phyloP scores from a whole-genome alignment of 768 basidiomycete genomes.

The Termitomyces sp. region DNA sequence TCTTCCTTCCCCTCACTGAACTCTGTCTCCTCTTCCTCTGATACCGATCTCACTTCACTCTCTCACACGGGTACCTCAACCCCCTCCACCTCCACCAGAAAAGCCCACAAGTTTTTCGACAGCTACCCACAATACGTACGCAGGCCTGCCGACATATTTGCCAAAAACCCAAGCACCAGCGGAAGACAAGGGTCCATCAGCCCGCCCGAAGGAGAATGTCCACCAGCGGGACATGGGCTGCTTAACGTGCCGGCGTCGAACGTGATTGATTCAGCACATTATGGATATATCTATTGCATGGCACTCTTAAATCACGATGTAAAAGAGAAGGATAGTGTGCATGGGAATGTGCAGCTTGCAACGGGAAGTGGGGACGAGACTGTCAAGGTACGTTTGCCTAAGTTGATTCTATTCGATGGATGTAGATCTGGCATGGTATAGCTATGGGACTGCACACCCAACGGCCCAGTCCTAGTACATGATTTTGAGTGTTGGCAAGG shows the following conservation, averaged over 20 bases:
- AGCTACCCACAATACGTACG: slow-evolving; percentile 74
- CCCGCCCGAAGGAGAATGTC: slow-evolving; percentile 22
- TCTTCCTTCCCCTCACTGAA: slow-evolving; percentile 8
- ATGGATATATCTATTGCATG: slow-evolving; percentile 91
- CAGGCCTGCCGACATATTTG: slow-evolving; percentile 60
- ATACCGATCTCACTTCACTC: slow-evolving; percentile 11
- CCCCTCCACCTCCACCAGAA: slow-evolving; percentile 28
- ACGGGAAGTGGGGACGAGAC: slow-evolving; percentile 91
- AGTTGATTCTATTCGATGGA: neutral
- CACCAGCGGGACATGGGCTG: slow-evolving; percentile 27
- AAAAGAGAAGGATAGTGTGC: slow-evolving; percentile 1
- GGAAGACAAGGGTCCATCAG: slow-evolving; percentile 17
- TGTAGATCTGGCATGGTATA: slow-evolving; percentile 16
- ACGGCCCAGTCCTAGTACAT: slow-evolving; percentile 45
- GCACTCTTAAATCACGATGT: slow-evolving; percentile 22
- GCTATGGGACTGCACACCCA: slow-evolving; percentile 60
- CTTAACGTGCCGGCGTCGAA: slow-evolving; percentile 60
- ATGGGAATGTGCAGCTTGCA: slow-evolving; percentile 43
- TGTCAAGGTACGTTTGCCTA: slow-evolving; percentile 54
- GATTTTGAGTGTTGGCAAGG: slow-evolving; percentile 71
- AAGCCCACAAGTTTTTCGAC: slow-evolving; percentile 88
- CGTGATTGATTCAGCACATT: slow-evolving; percentile 86
- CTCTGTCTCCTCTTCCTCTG: slow-evolving; percentile 8
- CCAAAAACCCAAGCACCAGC: slow-evolving; percentile 42
- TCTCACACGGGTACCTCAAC: slow-evolving; percentile 29